These are phyloP conservation scores for Boletales sp. DNA, from an alignment of 768 basidiomycete genomes.

Conservation along the genomic window DNA sequence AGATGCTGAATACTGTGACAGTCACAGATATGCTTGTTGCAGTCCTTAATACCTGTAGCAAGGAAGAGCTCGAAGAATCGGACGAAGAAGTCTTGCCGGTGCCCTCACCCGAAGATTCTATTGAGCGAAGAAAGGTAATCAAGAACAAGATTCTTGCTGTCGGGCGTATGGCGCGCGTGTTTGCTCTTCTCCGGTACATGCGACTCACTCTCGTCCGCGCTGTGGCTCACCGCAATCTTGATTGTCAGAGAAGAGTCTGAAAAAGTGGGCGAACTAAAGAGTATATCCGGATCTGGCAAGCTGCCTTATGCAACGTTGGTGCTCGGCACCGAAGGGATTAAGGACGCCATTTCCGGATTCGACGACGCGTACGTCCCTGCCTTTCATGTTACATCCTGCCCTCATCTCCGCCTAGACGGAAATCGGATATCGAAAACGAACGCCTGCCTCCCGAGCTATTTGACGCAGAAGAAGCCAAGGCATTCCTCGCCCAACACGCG, in stretches of 20 bases:
- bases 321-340: conserved; percentile 90
- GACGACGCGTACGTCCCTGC: conserved; percentile 83
- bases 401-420: conserved; percentile 56
- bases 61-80: conserved; percentile 91
- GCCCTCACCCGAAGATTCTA: conserved; percentile 40
- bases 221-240: background rate
- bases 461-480: conserved; percentile 71
- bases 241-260: conserved; percentile 88
- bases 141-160: conserved; percentile 99
- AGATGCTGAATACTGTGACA: conserved; percentile 30
- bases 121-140: conserved; percentile 85
- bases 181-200: conserved; percentile 89
- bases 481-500: conserved; percentile 42
- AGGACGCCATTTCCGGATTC: conserved; percentile 88
- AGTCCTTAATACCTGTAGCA: conserved; percentile 91
- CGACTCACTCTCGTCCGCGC: background rate
- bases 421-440: conserved; percentile 98
- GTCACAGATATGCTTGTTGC: conserved; percentile 99
- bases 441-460: conserved; percentile 94
- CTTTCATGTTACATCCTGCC: background rate
- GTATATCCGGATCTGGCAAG: conserved; percentile 70
- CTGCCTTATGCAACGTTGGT: conserved; percentile 83
- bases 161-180: conserved; percentile 93
- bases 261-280: conserved; percentile 95
- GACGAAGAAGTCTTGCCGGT: conserved; percentile 43